phyloP scores from a whole-genome alignment of 2,329 filamentous ascomycete genomes.

The Madurella mycetomatis region DNA sequence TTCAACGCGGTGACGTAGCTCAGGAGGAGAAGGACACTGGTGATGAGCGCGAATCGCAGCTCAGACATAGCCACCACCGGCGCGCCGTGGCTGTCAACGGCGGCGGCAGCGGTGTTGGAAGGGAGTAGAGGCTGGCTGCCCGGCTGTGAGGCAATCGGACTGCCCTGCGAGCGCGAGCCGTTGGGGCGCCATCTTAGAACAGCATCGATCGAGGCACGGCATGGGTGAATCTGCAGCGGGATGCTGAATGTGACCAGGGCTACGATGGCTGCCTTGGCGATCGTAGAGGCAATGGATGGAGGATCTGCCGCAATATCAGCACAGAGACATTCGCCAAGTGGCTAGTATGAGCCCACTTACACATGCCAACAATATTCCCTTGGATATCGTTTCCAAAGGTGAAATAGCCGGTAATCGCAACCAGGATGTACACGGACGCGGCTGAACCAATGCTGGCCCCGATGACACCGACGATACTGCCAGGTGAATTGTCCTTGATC shows the following conservation, averaged over 20 bases:
- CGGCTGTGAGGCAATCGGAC: slow-evolving; percentile 37
- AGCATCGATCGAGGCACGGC: slow-evolving; percentile 89
- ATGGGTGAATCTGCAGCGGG: slow-evolving; percentile 91
- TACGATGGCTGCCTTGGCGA: slow-evolving; percentile 92
- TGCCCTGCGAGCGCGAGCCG: slow-evolving; percentile 22
- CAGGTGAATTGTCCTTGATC: slow-evolving; percentile 76
- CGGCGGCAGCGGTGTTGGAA: slow-evolving; percentile 23
- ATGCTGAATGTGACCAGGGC: slow-evolving; percentile 95
- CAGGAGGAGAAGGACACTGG: slow-evolving; percentile 75
- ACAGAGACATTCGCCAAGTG: slow-evolving; percentile 3
- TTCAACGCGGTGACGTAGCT: slow-evolving; percentile 88
- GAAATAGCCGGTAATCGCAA: slow-evolving; percentile 91
- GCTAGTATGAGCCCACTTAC: slow-evolving; percentile 43
- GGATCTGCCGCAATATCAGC: slow-evolving; percentile 44
- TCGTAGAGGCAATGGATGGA: slow-evolving; percentile 76
- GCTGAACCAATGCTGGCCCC: slow-evolving; percentile 80
- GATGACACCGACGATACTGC: slow-evolving; percentile 73
- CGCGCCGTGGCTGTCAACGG: slow-evolving; percentile 47
- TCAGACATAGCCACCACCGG: slow-evolving; percentile 70
- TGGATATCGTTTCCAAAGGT: slow-evolving; percentile 87
- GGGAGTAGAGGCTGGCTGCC: slow-evolving; percentile 42
- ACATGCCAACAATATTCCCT: slow-evolving; percentile 94
- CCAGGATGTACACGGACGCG: slow-evolving; percentile 81
- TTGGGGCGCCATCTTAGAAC: slow-evolving; percentile 84
- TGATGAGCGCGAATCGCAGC: slow-evolving; percentile 81